Base-by-base conservation (phyloP, 371 early-diverging fungal species). In the Mucor racemosus region DNA sequence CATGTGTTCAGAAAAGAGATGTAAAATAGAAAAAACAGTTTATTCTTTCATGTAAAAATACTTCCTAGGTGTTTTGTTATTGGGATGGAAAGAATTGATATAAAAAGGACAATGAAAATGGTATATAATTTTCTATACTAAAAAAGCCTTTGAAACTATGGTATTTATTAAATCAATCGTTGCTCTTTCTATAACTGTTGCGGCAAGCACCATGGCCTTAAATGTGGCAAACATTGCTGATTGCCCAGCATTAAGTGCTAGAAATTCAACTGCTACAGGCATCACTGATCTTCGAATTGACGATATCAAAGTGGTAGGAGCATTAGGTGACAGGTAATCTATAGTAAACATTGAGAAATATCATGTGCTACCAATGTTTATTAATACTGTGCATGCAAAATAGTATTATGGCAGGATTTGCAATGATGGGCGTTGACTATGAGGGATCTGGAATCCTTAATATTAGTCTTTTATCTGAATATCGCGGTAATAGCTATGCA, bases 401-500 rank as follows among this genome's bases (percentile, higher is more conserved):
- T 55, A 63, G 71, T 46, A 66, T 65, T 6, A 66, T 71, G 59
- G 66, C 71, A 15, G 71, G 67, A 5, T 71, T 62, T 54, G 65
- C 35, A 31, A 48, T 65, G n/a, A 33, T 44, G 21, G 62, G 58
- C 34, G 57, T 66, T 42, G 19, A 39, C 19, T 15, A 53, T 42
- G 33, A 19, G 8, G 9, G 54, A 35, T 10, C 39, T 39, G 62
- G 62, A 6, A 46, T 60, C 15, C 38, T 64, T 0, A 59, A 64
- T 26, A 44, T 58, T 15, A 62, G 39, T 7, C n/a, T 48, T 1
- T 5, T 70, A 3, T 44, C 48, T 14, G 72, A 71, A 21, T 60
- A 60, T 39, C 74, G 77, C 33, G 77, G 77, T 17, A 40, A 71
- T 7, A 76, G 69, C 17, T 76, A 65, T 62, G 68, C 59, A 21